These are phyloP conservation scores for Hericium rajendrae DNA, from an alignment of 768 basidiomycete genomes.

Conservation along the genomic window DNA sequence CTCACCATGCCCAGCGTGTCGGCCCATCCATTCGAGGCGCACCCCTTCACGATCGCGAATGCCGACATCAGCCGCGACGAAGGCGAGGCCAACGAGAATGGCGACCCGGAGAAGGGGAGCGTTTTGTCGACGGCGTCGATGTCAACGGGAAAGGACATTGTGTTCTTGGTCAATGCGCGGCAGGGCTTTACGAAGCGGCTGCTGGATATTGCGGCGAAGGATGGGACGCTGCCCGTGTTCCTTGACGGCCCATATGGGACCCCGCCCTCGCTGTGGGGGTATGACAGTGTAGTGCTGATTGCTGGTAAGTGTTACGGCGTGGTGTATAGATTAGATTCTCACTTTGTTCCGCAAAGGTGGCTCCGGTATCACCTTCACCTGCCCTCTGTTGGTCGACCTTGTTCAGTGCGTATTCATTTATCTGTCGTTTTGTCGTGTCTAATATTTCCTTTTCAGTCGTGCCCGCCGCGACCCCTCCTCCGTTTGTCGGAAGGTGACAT, in stretches of 20 bases:
- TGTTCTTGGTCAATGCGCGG: slow-evolving; percentile 54
- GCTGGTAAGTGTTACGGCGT: slow-evolving; percentile 28
- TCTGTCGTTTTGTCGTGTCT: not conserved
- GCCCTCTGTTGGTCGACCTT: slow-evolving; percentile 34
- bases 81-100: not conserved
- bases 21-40: slow-evolving; percentile 37
- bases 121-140: not conserved
- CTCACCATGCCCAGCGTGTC: slow-evolving; percentile 40
- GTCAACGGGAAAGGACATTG: slow-evolving; percentile 30
- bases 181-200: slow-evolving; percentile 53
- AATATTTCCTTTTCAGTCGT: slow-evolving; percentile 14
- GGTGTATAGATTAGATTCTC: not conserved
- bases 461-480: slow-evolving; percentile 18
- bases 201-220: slow-evolving; percentile 22
- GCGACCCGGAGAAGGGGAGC: slow-evolving; percentile 3
- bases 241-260: slow-evolving; percentile 54
- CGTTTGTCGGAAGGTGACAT: slow-evolving; percentile 25
- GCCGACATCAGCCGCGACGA: slow-evolving; percentile 2
- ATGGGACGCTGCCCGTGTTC: slow-evolving; percentile 31
- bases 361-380: slow-evolving; percentile 38
- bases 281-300: slow-evolving; percentile 39
- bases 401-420: slow-evolving; percentile 26
- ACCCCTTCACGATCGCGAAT: slow-evolving; percentile 54
- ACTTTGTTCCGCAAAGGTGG: slow-evolving; percentile 26
- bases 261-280: slow-evolving; percentile 30